Percentiles rank a stretch among this genome's conserved stretches.
phyloP scores from a whole-genome alignment of 352 stramenopile species.

The Plasmopara viticola region DNA sequence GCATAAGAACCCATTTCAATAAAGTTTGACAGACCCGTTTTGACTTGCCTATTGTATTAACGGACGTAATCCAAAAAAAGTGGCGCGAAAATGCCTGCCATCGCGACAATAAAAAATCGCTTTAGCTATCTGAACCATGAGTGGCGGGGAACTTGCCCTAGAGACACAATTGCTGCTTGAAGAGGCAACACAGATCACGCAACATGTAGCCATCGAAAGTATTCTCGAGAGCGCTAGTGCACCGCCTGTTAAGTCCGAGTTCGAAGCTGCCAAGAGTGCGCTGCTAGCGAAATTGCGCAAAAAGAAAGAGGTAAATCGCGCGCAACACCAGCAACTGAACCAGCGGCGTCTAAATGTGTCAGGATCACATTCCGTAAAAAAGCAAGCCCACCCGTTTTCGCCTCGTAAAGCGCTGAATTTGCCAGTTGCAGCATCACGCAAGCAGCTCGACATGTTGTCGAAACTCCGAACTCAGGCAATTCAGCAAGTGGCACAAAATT shows the following conservation, averaged over 20 bases:
- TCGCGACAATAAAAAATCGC: no score
- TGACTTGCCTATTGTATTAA: no score
- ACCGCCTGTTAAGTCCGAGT: conserved; percentile 30
- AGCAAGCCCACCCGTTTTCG: conserved; percentile 17
- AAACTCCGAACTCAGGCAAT: conserved; percentile 56
- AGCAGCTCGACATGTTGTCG: conserved; percentile 57
- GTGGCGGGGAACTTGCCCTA: conserved; percentile 53
- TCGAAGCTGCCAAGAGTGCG: conserved; percentile 45
- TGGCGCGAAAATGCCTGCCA: no score
- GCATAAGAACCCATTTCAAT: no score
- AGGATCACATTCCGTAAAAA: background rate
- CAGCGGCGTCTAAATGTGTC: conserved; percentile 30
- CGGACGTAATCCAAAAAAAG: no score
- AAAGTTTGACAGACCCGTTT: no score
- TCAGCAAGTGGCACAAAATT: conserved; percentile 48
- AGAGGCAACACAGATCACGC: conserved; percentile 54
- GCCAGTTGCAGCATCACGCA: conserved; percentile 45
- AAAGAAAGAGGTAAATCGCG: conserved; percentile 51
- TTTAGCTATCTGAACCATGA: conserved; percentile 15
- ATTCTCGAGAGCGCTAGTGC: conserved; percentile 16
- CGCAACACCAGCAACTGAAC: conserved; percentile 46
- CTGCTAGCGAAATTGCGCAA: conserved; percentile 59
- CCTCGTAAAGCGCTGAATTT: conserved; percentile 43
- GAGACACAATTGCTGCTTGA: conserved; percentile 78
- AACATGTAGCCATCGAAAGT: conserved; percentile 28